Evolutionary conservation across 345 rosid species (phyloP).

Genomic region (rapeseed (Brassica napus)): DNA sequence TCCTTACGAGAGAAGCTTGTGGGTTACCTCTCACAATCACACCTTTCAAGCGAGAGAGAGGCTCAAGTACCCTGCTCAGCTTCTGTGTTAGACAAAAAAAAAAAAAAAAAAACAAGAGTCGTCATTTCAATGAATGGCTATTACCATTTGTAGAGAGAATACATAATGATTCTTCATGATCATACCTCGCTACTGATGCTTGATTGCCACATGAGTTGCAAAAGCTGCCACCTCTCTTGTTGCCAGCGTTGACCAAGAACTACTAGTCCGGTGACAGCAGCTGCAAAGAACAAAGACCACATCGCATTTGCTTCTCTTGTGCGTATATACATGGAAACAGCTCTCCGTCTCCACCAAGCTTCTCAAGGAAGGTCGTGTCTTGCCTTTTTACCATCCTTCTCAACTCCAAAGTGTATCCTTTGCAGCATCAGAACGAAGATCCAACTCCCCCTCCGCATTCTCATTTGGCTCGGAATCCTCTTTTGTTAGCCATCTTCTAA

Average conservation of each 20-base stretch:
- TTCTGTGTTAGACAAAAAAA: conserved; percentile 46
- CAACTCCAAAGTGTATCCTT: conserved; percentile 42
- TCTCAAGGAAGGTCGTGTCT: conserved; percentile 60
- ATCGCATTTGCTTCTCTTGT: conserved; percentile 84
- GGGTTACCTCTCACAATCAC: conserved; percentile 73
- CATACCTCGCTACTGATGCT: conserved; percentile 63
- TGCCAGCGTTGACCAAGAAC: conserved; percentile 97
- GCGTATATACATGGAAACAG: conserved; percentile 64
- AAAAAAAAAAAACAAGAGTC: not conserved
- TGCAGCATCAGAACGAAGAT: conserved; percentile 43
- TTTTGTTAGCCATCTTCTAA: conserved; percentile 56
- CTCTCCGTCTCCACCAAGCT: conserved; percentile 97
- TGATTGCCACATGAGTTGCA: conserved; percentile 82
- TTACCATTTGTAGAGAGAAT: not conserved
- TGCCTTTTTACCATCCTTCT: conserved; percentile 18
- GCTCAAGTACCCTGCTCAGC: conserved; percentile 64
- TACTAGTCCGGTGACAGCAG: conserved; percentile 89
- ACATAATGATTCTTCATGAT: conserved; percentile 1
- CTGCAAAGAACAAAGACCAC: conserved; percentile 96
- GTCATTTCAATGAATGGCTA: not conserved
- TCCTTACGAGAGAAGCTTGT: conserved; percentile 62
- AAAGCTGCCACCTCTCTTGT: conserved; percentile 85
- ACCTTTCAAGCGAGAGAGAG: conserved; percentile 76
- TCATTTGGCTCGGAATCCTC: conserved; percentile 52
- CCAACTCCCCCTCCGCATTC: conserved; percentile 37